Evolutionary conservation across 306 rosid species (phyloP).

Genomic region (Citrullus mucosospermus): DNA sequence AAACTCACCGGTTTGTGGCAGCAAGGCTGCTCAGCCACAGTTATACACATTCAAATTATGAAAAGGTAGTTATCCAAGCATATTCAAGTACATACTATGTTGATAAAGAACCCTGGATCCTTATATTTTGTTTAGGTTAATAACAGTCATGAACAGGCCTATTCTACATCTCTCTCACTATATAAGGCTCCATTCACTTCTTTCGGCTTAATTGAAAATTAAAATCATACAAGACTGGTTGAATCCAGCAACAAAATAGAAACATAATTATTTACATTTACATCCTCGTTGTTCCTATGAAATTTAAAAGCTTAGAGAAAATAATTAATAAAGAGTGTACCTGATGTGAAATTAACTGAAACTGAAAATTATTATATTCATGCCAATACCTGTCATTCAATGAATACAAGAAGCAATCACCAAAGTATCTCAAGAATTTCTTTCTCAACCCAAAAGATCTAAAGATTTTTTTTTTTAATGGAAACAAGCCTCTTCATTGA

Average conservation of each 20-base stretch:
- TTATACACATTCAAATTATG: not conserved
- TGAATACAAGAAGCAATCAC: constrained; percentile 12
- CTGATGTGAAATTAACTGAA: constrained; percentile 87
- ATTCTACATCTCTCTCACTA: not conserved
- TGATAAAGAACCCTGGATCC: not conserved
- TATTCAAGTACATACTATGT: not conserved
- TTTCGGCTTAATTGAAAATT: not conserved
- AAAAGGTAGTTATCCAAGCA: not conserved
- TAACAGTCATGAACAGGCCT: not conserved
- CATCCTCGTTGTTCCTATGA: not conserved
- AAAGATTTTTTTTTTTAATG: not conserved
- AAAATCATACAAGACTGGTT: not conserved
- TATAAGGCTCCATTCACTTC: not conserved
- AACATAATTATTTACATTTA: not conserved
- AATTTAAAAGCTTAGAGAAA: not conserved
- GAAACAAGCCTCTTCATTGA: too few species aligned
- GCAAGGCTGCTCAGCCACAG: not conserved
- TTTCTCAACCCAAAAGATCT: not conserved
- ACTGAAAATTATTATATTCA: constrained; percentile 86
- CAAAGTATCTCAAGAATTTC: constrained; percentile 13
- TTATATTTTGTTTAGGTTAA: not conserved
- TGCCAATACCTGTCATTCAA: constrained; percentile 83
- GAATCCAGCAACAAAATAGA: not conserved
- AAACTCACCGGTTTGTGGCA: not conserved
- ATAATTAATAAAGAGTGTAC: constrained; percentile 21